phyloP scores from a whole-genome alignment of 129 eudicot species.

The Lactuca sativa region DNA sequence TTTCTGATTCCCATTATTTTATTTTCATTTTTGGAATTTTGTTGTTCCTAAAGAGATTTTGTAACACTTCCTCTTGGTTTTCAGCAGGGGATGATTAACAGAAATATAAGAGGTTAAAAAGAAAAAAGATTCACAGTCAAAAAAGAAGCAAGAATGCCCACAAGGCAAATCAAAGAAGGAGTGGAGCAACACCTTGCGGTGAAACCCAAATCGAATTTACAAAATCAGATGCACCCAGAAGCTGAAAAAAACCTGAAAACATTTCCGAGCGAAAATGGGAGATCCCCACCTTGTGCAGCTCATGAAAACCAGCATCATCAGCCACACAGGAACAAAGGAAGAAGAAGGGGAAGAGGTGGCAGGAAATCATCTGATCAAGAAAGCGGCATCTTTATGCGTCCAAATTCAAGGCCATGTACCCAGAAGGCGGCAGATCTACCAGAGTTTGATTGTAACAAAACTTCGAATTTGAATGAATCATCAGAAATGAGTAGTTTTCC shows the following conservation, averaged over 20 bases:
- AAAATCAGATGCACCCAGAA: constrained; percentile 7
- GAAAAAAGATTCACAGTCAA: not conserved
- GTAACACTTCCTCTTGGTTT: not conserved
- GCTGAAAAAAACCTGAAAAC: not conserved
- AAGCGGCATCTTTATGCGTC: constrained; percentile 9
- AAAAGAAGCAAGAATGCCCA: not conserved
- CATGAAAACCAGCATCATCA: not conserved
- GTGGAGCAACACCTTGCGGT: constrained; percentile 12
- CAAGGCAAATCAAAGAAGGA: constrained; percentile 12
- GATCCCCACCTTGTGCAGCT: not conserved
- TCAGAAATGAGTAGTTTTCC: constrained; percentile 43
- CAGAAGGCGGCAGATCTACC: not conserved
- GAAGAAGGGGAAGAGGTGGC: constrained; percentile 11
- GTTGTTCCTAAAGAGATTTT: not conserved
- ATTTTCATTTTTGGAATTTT: not conserved
- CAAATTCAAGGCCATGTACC: constrained; percentile 4
- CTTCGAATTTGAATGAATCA: not conserved
- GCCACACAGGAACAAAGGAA: not conserved
- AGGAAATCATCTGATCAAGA: constrained; percentile 5
- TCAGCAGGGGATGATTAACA: not conserved
- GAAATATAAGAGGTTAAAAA: not conserved
- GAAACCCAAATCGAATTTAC: constrained; percentile 1
- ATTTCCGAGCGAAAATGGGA: not conserved
- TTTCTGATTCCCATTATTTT: not conserved
- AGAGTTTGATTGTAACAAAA: not conserved